Conservation (phyloP, 225 moss, liverwort and hornwort species). For the Anthoceros angustus region DNA sequence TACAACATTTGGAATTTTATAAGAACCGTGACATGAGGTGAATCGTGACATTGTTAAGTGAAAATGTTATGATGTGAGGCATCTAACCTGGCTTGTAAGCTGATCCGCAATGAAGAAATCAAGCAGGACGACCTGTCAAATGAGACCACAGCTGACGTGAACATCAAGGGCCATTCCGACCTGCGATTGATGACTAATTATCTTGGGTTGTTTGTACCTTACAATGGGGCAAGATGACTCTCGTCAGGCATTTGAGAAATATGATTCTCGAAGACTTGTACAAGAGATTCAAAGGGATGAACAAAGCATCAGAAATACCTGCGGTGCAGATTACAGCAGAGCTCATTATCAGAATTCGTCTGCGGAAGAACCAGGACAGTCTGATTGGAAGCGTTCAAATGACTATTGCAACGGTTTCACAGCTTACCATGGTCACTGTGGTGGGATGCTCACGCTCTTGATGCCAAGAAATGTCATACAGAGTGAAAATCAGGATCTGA, state of each 20-base stretch:
- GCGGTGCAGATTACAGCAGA: slow-evolving; percentile 11
- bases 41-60: too few relatives aligned
- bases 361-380: neutral
- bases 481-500: neutral
- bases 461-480: neutral
- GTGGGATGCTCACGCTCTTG: slow-evolving; percentile 24
- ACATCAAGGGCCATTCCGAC: neutral
- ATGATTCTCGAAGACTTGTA: slow-evolving; percentile 62
- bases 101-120: slow-evolving; percentile 94
- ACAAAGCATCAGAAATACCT: slow-evolving; percentile 44
- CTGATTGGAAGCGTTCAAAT: too few relatives aligned
- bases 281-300: slow-evolving; percentile 44
- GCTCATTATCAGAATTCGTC: neutral
- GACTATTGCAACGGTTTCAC: neutral
- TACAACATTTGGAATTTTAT: neutral
- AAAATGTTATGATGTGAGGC: neutral
- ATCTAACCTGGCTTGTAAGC: slow-evolving; percentile 74
- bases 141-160: neutral
- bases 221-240: slow-evolving; percentile 51
- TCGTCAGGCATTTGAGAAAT: slow-evolving; percentile 53
- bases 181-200: neutral
- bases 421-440: slow-evolving; percentile 22
- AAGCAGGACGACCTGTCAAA: slow-evolving; percentile 60
- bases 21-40: too few relatives aligned
- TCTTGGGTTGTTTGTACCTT: slow-evolving; percentile 30